Percentiles rank a stretch among this genome's conserved stretches.
Evolutionary conservation across 2,329 filamentous ascomycete genomes (phyloP).

Genomic region (Aspergillus pseudoglaucus): DNA sequence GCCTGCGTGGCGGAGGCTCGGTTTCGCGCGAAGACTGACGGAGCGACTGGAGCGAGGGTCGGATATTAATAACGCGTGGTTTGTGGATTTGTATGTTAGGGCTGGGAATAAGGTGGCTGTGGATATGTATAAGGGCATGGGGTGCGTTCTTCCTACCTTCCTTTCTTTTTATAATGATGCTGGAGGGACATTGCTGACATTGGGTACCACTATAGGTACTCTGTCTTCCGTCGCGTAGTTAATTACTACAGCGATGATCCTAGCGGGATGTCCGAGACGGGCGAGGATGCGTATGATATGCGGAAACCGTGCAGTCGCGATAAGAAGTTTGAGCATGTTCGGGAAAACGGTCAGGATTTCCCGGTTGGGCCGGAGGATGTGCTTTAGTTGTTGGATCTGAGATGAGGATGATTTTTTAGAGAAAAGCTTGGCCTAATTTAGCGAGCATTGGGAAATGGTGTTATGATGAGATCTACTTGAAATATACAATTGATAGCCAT

Average conservation of each 20-base stretch:
- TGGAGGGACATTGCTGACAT: neutral
- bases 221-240: constrained; percentile 78
- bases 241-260: constrained; percentile 90
- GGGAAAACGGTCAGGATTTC: constrained; percentile 72
- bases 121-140: constrained; percentile 80
- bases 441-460: no score
- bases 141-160: constrained; percentile 52
- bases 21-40: constrained; percentile 77
- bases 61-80: constrained; percentile 80
- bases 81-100: constrained; percentile 90
- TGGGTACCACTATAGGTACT: constrained; percentile 50
- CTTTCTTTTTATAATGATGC: neutral
- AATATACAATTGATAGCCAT: no score
- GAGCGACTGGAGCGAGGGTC: constrained; percentile 75
- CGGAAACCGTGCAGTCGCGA: constrained; percentile 83
- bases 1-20: constrained; percentile 74
- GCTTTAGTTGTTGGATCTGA: constrained; percentile 35
- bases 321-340: constrained; percentile 65
- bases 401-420: no score
- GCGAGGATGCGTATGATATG: constrained; percentile 96
- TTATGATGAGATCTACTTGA: no score
- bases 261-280: constrained; percentile 48
- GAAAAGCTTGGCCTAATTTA: no score
- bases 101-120: constrained; percentile 84
- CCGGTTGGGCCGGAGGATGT: constrained; percentile 78